Conservation (phyloP, 2,329 filamentous ascomycete genomes). For the Penicillium frequentans region DNA sequence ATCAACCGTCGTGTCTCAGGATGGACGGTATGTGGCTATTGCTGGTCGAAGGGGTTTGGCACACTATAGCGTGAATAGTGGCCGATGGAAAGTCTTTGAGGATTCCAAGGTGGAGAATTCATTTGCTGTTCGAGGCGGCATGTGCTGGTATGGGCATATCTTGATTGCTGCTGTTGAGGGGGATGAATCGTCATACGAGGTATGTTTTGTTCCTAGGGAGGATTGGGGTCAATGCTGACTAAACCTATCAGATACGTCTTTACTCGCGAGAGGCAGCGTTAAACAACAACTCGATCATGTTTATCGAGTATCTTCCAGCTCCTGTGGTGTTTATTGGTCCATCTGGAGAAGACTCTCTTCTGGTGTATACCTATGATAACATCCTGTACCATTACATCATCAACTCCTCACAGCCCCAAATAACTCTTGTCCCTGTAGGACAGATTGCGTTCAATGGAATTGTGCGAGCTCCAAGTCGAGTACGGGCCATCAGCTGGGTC, state of each 20-base stretch:
- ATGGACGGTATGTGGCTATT: slow-evolving; percentile 93
- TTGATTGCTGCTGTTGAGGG: slow-evolving; percentile 91
- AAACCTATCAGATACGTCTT: slow-evolving; percentile 64
- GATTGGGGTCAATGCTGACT: slow-evolving; percentile 8
- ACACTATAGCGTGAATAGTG: slow-evolving; percentile 92
- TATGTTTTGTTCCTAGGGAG: slow-evolving; percentile 27
- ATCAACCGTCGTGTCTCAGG: slow-evolving; percentile 81
- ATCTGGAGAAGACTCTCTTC: slow-evolving; percentile 87
- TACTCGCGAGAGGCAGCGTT: slow-evolving; percentile 85
- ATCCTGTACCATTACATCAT: slow-evolving; percentile 94
- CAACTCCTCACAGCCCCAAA: slow-evolving; percentile 65
- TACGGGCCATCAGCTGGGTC: slow-evolving; percentile 93
- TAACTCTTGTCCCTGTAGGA: slow-evolving; percentile 86
- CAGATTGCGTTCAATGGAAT: slow-evolving; percentile 98
- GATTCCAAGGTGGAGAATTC: slow-evolving; percentile 80
- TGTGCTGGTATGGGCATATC: slow-evolving; percentile 99
- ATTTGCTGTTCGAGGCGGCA: slow-evolving; percentile 88
- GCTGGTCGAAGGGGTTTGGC: slow-evolving; percentile 89
- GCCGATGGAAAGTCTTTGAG: slow-evolving; percentile 92
- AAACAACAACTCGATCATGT: slow-evolving; percentile 70
- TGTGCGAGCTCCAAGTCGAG: slow-evolving; percentile 86
- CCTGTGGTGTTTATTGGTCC: slow-evolving; percentile 88
- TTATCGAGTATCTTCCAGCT: slow-evolving; percentile 74
- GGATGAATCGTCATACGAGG: slow-evolving; percentile 74
- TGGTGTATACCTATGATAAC: slow-evolving; percentile 98